These are phyloP conservation scores for Symbiodinium pilosum DNA, from an alignment of 73 alveolate species.

Conservation along the genomic window DNA sequence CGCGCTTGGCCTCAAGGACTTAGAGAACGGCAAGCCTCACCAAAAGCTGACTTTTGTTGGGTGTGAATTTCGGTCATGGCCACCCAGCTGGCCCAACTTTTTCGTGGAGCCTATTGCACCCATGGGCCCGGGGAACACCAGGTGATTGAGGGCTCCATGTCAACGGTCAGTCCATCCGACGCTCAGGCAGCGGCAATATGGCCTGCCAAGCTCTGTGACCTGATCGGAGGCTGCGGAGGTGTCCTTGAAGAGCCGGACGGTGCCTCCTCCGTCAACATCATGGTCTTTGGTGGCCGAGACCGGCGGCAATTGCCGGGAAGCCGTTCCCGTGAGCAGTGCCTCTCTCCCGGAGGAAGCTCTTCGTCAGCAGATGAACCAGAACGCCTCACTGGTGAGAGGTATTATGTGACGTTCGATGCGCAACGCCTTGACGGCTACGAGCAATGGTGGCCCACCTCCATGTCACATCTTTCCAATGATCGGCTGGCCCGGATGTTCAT, in stretches of 20 bases:
- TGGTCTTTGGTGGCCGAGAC: not conserved
- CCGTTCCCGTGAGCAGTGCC: not conserved
- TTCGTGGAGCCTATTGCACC: not conserved
- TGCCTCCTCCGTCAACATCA: not conserved
- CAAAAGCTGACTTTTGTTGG: slow-evolving; percentile 5
- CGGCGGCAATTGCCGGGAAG: not conserved
- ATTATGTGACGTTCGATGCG: not conserved
- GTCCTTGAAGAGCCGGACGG: not conserved
- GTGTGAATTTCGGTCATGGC: not conserved
- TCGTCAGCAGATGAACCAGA: not conserved
- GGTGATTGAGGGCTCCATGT: not conserved
- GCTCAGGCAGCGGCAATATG: not conserved
- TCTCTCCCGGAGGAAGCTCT: not conserved
- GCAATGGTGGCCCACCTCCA: not conserved
- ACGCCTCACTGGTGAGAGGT: not conserved
- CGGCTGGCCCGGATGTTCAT: slow-evolving; percentile 1
- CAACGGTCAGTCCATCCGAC: not conserved
- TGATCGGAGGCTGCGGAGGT: not conserved
- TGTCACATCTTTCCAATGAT: not conserved
- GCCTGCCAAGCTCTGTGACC: not conserved
- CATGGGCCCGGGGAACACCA: not conserved
- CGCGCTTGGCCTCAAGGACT: not conserved
- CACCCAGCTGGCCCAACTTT: not conserved
- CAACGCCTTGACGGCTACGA: not conserved
- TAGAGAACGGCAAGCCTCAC: not conserved